A percentile compares a stretch with the other conserved stretches of the same genome.
phyloP scores from a whole-genome alignment of 2,329 filamentous ascomycete genomes.

The Huntiella omanensis region DNA sequence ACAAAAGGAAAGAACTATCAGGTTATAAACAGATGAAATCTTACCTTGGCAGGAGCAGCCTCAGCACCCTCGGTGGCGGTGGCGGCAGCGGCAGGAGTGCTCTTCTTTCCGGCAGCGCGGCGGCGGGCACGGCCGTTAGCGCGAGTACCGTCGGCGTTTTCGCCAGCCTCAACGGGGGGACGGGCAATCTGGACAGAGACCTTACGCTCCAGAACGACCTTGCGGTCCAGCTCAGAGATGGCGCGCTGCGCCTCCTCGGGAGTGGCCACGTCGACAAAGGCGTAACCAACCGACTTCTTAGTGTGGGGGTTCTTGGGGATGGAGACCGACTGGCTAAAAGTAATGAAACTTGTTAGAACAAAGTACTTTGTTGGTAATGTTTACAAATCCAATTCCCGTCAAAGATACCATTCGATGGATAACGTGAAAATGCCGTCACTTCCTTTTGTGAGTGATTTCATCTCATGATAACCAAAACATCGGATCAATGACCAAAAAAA shows the following conservation, averaged over 20 bases:
- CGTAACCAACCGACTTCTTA: constrained; percentile 94
- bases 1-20: neutral
- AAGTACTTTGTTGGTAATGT: neutral
- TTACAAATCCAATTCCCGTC: too few species aligned
- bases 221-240: constrained; percentile 86
- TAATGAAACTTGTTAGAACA: constrained; percentile 12
- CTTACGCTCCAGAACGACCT: constrained; percentile 96
- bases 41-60: constrained; percentile 16
- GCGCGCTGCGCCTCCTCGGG: constrained; percentile 88
- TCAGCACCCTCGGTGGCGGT: constrained; percentile 25
- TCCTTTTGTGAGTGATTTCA: too few species aligned
- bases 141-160: constrained; percentile 47
- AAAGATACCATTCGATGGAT: too few species aligned
- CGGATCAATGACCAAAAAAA: too few species aligned
- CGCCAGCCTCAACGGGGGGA: constrained; percentile 81
- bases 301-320: constrained; percentile 99
- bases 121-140: constrained; percentile 47
- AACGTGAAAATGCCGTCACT: too few species aligned
- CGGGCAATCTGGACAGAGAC: constrained; percentile 96
- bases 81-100: constrained; percentile 15
- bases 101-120: constrained; percentile 31
- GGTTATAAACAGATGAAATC: neutral
- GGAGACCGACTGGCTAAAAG: constrained; percentile 79
- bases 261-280: constrained; percentile 94
- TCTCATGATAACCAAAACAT: too few species aligned